A percentile compares a stretch with the other conserved stretches of the same genome.
Conservation (phyloP, 306 rosid genomes). For the Begonia fuchsioides region DNA sequence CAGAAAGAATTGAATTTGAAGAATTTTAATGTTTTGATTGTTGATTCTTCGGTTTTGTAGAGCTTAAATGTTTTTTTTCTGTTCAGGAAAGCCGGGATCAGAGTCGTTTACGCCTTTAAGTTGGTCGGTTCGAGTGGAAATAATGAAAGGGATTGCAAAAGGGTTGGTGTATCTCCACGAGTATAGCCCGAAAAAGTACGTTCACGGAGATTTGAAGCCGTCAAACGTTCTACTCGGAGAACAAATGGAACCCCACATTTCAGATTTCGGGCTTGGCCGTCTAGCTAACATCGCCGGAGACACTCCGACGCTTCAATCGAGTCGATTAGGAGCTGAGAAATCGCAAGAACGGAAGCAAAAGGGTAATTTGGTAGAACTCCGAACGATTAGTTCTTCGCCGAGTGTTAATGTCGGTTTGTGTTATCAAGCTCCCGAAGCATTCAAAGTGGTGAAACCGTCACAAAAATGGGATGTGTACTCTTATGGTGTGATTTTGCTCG, state of each 20-base stretch:
- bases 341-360: constrained; percentile 39
- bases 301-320: constrained; percentile 67
- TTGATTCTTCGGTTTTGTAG: constrained; percentile 1
- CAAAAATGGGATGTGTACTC: constrained; percentile 98
- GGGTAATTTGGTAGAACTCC: constrained; percentile 30
- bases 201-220: constrained; percentile 93
- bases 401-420: constrained; percentile 25
- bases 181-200: constrained; percentile 90
- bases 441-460: constrained; percentile 80
- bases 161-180: constrained; percentile 85
- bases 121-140: constrained; percentile 54
- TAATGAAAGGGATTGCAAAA: constrained; percentile 77
- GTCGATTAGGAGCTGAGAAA: constrained; percentile 37
- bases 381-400: constrained; percentile 12
- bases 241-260: constrained; percentile 66
- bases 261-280: constrained; percentile 89
- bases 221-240: constrained; percentile 66
- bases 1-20: neutral
- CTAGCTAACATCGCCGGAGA: constrained; percentile 92
- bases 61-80: constrained; percentile 3
- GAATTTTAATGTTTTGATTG: neutral
- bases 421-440: constrained; percentile 82
- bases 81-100: constrained; percentile 62
- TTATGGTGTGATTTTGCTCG: constrained; percentile 77
- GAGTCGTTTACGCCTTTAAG: constrained; percentile 40